Evolutionary conservation across 805 yeast species (phyloP).

Genomic region (Isabelozyma pseudorhagii): DNA sequence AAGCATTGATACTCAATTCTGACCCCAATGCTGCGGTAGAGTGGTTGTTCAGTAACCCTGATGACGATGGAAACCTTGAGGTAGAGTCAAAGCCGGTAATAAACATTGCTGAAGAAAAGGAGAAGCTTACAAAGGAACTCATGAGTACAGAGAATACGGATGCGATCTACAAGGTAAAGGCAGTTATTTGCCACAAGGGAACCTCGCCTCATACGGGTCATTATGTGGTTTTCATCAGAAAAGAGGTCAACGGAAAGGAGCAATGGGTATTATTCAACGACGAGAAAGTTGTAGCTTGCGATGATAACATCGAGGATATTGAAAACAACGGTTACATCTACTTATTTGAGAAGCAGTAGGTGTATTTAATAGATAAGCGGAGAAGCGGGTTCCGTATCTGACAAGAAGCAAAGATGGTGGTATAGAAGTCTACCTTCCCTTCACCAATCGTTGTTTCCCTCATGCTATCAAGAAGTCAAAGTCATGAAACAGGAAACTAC

Average conservation of each 20-base stretch:
- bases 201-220: conserved; percentile 89
- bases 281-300: conserved; percentile 74
- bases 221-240: conserved; percentile 73
- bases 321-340: conserved; percentile 49
- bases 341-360: conserved; percentile 23
- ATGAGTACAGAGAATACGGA: conserved; percentile 8
- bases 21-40: conserved; percentile 79
- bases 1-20: conserved; percentile 63
- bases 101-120: conserved; percentile 25
- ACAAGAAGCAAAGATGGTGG: too few relatives aligned
- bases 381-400: too few relatives aligned
- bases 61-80: conserved; percentile 63
- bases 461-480: too few relatives aligned
- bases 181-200: conserved; percentile 87
- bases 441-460: too few relatives aligned
- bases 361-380: background rate
- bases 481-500: too few relatives aligned
- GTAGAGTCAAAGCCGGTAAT: conserved; percentile 8
- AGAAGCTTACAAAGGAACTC: conserved; percentile 7
- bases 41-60: conserved; percentile 84
- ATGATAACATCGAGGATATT: conserved; percentile 41
- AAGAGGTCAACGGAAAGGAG: conserved; percentile 28
- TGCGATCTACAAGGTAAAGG: conserved; percentile 48
- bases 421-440: too few relatives aligned
- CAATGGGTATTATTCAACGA: conserved; percentile 84